These are phyloP conservation scores for Dillenia suffruticosa DNA, from an alignment of 164 flowering plant species.

Conservation along the genomic window DNA sequence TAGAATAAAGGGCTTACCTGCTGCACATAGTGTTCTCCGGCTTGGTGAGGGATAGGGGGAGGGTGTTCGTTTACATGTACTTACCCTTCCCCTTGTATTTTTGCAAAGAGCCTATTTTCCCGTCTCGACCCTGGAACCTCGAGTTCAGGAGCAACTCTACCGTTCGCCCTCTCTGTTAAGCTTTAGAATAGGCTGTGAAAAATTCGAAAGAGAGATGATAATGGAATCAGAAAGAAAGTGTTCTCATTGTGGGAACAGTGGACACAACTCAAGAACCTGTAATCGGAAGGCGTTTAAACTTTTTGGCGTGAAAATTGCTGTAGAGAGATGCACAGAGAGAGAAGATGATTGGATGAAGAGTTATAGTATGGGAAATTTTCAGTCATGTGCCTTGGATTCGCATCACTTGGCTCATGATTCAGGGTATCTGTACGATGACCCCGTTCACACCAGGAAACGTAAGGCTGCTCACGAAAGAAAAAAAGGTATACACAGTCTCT, in stretches of 20 bases:
- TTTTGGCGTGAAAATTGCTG: conserved; percentile 30
- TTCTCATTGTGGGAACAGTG: conserved; percentile 37
- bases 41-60: no score
- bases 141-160: no score
- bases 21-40: no score
- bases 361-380: conserved; percentile 39
- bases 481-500: conserved; percentile 13
- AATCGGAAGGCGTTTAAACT: conserved; percentile 27
- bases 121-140: no score
- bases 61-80: no score
- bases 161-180: no score
- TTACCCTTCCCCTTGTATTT: no score
- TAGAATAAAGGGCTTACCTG: no score
- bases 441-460: conserved; percentile 2
- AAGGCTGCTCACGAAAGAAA: conserved; percentile 15
- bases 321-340: not conserved
- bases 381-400: not conserved
- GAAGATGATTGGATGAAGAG: conserved; percentile 26
- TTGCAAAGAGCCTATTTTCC: no score
- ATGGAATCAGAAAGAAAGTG: conserved; percentile 28
- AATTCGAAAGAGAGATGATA: not conserved
- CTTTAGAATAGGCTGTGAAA: no score
- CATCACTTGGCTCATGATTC: conserved; percentile 9
- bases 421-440: conserved; percentile 33
- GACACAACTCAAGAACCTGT: conserved; percentile 50